phyloP scores from a whole-genome alignment of 495 filamentous ascomycete genomes.

The Penicillium lagena region DNA sequence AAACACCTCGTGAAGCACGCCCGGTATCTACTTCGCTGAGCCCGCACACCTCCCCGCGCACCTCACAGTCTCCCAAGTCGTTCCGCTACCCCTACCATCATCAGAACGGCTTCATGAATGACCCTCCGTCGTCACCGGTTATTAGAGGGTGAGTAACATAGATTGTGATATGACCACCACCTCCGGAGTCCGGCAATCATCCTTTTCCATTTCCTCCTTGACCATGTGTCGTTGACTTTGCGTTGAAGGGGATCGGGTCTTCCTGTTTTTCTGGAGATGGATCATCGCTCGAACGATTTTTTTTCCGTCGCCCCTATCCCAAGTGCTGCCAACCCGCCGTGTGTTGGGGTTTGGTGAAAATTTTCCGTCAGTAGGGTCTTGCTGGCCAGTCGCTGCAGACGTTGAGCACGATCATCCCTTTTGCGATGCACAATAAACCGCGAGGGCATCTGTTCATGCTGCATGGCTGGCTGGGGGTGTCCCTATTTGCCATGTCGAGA shows the following conservation, averaged over 20 bases:
- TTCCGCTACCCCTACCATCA: conserved; percentile 36
- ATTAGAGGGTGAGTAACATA: conserved; percentile 36
- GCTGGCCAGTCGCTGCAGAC: background rate
- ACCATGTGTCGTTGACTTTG: conserved; percentile 14
- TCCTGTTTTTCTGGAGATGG: conserved; percentile 9
- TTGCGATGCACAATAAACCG: conserved; percentile 44
- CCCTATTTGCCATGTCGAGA: conserved; percentile 3
- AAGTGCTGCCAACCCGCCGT: conserved; percentile 7
- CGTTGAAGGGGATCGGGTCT: conserved; percentile 13
- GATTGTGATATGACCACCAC: conserved; percentile 7
- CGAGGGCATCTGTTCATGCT: conserved; percentile 9
- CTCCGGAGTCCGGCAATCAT: conserved; percentile 5
- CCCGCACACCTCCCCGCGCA: conserved; percentile 20
- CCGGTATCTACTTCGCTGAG: conserved; percentile 11
- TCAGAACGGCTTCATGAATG: conserved; percentile 35
- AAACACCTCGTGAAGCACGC: conserved; percentile 10
- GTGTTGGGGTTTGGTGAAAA: conserved; percentile 10
- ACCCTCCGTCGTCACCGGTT: conserved; percentile 38
- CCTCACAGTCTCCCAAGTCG: conserved; percentile 29
- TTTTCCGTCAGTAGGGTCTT: too few relatives aligned
- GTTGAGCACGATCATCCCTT: conserved; percentile 7
- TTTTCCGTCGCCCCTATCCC: conserved; percentile 9
- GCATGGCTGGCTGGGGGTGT: background rate
- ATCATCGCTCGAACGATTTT: conserved; percentile 3
- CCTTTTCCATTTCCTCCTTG: conserved; percentile 1